Base-by-base conservation (phyloP, 108 stramenopile species). In the Mayamaea pseudoterrestris region DNA sequence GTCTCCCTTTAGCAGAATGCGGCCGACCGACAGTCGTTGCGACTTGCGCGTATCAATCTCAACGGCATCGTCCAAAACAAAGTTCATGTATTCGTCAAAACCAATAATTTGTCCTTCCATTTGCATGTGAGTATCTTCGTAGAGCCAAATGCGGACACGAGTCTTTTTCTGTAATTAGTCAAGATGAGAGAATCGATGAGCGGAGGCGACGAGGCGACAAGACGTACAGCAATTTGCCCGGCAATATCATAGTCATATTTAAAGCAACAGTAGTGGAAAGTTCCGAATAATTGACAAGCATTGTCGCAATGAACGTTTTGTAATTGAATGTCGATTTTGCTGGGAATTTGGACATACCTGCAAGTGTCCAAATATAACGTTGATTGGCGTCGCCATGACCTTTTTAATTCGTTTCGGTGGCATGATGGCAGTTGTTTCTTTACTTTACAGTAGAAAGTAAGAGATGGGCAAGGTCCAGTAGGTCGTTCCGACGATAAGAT, bases 1-100 rank as follows among this genome's bases (percentile, higher is more conserved):
- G 75, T 99, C 98, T 14, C 98, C 98, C 76, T 99, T 99, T 26
- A 99, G 75, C 73, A 99, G 69, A 61, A 98, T 97, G 35, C 95
- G 65, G 22, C 88, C 89, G 2, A 95, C 69, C 37, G 78, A 65
- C n/a, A 47, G 65, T 53, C 69, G 74, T 34, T 69, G 73, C 18
- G 73, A 74, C 7, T 50, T 80, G 82, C 20, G 16, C 23, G 66
- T 53, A 47, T 87, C 82, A 35, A 93, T 73, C 73, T 99, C 96
- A 21, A 83, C 75, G 5, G 98, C 98, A 32, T 92, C 90, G 44
- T 99, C 96, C 66, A 99, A 59, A 5, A 93, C 80, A 48, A 94
- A 66, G 63, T 96, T 96, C 93, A 96, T 94, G 77, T 95, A 99
- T 64, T 90, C 89, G 55, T 89, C 84, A 65, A 90, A 90, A 24